These are phyloP conservation scores for Chernovozyma sophiae-reginae DNA, from an alignment of 1,139 yeast genomes.

Conservation along the genomic window DNA sequence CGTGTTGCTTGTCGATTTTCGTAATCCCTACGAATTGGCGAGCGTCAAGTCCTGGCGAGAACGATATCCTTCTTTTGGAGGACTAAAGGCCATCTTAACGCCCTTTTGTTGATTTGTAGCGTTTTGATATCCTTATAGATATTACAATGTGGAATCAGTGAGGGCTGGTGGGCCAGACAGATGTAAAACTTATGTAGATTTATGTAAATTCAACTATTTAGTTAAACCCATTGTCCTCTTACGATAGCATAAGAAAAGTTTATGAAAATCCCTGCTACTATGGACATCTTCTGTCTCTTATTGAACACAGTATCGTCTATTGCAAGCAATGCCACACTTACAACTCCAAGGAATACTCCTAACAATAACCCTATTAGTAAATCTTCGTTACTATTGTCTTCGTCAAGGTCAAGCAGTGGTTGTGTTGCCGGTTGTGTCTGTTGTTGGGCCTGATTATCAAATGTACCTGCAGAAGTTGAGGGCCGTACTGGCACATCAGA, in stretches of 20 bases:
- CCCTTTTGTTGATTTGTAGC: constrained; percentile 36
- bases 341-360: constrained; percentile 63
- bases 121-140: constrained; percentile 13
- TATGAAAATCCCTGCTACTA: constrained; percentile 56
- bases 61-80: constrained; percentile 29
- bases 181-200: constrained; percentile 3
- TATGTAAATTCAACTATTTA: neutral
- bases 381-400: constrained; percentile 48
- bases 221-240: constrained; percentile 44
- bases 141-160: constrained; percentile 22
- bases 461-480: constrained; percentile 1
- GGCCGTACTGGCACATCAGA: constrained; percentile 10
- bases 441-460: neutral
- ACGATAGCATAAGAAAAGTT: constrained; percentile 57
- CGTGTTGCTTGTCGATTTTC: constrained; percentile 55
- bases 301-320: constrained; percentile 55
- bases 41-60: constrained; percentile 58
- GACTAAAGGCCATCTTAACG: constrained; percentile 46
- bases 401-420: constrained; percentile 26
- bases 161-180: constrained; percentile 55
- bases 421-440: neutral
- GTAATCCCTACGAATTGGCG: constrained; percentile 50
- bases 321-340: constrained; percentile 52
- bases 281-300: constrained; percentile 57
- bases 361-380: constrained; percentile 57